Conservation (phyloP, 306 rosid species). For the Crataegus laevigata region DNA sequence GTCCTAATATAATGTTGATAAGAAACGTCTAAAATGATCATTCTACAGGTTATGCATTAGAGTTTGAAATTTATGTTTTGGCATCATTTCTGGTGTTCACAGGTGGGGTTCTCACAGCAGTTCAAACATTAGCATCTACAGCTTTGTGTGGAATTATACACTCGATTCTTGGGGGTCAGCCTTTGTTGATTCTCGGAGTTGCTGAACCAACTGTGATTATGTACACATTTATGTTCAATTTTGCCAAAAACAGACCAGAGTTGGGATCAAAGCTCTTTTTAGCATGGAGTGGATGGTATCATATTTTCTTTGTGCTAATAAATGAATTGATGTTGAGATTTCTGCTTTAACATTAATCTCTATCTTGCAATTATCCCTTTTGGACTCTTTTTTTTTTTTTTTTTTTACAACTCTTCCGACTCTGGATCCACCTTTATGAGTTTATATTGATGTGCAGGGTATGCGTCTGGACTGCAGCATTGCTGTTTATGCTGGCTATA, state of each 20-base stretch:
- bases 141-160: constrained; percentile 76
- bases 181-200: constrained; percentile 74
- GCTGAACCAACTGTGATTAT: constrained; percentile 85
- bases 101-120: constrained; percentile 80
- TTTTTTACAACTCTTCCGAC: neutral
- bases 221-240: constrained; percentile 79
- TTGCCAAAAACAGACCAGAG: constrained; percentile 61
- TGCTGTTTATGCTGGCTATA: constrained; percentile 64
- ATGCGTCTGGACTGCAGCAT: constrained; percentile 63
- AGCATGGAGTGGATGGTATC: constrained; percentile 80
- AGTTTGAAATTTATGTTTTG: constrained; percentile 9
- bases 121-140: constrained; percentile 78
- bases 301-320: neutral
- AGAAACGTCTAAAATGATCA: neutral
- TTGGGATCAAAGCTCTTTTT: constrained; percentile 74
- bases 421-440: neutral
- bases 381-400: neutral
- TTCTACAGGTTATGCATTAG: neutral
- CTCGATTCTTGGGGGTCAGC: constrained; percentile 77
- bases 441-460: constrained; percentile 44
- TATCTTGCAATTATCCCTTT: neutral
- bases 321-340: neutral
- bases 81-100: constrained; percentile 15
- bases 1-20: neutral
- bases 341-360: neutral